Percentiles rank a stretch among this genome's conserved stretches.
phyloP scores from a whole-genome alignment of 257 asterid species.

The Nicotiana undulata region DNA sequence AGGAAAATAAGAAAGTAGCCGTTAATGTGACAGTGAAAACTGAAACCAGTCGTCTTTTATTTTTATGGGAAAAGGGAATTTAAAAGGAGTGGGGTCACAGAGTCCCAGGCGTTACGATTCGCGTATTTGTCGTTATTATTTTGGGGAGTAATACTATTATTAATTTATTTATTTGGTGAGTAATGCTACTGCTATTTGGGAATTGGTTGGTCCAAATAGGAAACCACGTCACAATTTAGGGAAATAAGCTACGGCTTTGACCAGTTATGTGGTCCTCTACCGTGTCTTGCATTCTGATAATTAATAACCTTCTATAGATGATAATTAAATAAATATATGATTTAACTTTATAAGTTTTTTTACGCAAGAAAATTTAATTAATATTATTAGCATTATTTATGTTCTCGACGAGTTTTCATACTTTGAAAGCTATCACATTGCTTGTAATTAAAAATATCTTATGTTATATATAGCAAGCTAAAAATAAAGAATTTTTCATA shows the following conservation, averaged over 20 bases:
- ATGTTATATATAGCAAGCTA: no score
- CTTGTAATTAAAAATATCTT: no score
- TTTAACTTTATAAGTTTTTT: no score
- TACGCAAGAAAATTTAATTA: no score
- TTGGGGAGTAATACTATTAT: neutral
- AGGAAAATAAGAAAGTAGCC: slow-evolving; percentile 42
- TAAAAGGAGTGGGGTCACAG: neutral
- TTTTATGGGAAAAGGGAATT: slow-evolving; percentile 26
- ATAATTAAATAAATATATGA: no score
- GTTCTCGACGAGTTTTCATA: no score
- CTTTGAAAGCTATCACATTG: no score
- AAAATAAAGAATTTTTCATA: no score
- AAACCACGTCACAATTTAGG: slow-evolving; percentile 20
- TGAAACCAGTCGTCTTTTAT: slow-evolving; percentile 8
- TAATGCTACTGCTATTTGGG: neutral
- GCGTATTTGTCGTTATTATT: no score
- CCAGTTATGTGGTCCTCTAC: slow-evolving; percentile 15
- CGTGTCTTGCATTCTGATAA: neutral
- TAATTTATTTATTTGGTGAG: neutral
- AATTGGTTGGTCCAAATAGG: slow-evolving; percentile 2
- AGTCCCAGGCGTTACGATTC: neutral
- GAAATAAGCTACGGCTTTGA: slow-evolving; percentile 21
- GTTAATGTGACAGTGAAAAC: slow-evolving; percentile 30
- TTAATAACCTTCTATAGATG: no score
- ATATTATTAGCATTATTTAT: no score